Conservation (phyloP, 306 rosid species). For the Luffa acutangula region DNA sequence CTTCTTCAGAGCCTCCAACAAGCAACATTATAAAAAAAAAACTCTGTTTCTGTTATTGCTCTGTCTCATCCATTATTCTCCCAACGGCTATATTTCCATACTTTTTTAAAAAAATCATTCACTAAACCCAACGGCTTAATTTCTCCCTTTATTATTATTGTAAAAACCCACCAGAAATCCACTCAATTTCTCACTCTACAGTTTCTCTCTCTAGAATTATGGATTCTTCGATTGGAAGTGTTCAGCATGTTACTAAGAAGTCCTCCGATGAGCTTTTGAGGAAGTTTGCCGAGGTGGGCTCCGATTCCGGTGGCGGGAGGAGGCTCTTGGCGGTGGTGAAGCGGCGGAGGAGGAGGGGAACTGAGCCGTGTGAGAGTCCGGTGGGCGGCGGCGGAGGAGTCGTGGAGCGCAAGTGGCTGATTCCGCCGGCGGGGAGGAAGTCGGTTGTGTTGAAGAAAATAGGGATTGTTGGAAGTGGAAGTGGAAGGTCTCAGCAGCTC, state of each 20-base stretch:
- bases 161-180: background rate
- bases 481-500: conserved; percentile 26
- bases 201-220: conserved; percentile 7
- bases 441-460: conserved; percentile 35
- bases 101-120: background rate
- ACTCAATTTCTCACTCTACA: background rate
- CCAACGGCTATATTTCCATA: conserved; percentile 2
- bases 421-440: conserved; percentile 30
- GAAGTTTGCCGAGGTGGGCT: conserved; percentile 43
- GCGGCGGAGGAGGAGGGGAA: conserved; percentile 21
- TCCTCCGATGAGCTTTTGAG: conserved; percentile 78
- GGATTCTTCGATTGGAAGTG: conserved; percentile 27
- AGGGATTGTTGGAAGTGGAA: conserved; percentile 33
- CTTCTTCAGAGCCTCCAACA: background rate
- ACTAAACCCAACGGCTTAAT: conserved; percentile 2
- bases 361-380: conserved; percentile 26
- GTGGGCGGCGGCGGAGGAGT: conserved; percentile 7
- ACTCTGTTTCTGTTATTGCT: background rate
- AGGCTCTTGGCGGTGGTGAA: conserved; percentile 20
- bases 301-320: conserved; percentile 11
- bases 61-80: background rate
- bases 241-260: conserved; percentile 60
- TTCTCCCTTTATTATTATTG: background rate
- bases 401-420: conserved; percentile 54
- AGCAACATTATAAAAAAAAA: background rate